phyloP scores from a whole-genome alignment of 2,329 filamentous ascomycete species.

The Fusarium sp. region DNA sequence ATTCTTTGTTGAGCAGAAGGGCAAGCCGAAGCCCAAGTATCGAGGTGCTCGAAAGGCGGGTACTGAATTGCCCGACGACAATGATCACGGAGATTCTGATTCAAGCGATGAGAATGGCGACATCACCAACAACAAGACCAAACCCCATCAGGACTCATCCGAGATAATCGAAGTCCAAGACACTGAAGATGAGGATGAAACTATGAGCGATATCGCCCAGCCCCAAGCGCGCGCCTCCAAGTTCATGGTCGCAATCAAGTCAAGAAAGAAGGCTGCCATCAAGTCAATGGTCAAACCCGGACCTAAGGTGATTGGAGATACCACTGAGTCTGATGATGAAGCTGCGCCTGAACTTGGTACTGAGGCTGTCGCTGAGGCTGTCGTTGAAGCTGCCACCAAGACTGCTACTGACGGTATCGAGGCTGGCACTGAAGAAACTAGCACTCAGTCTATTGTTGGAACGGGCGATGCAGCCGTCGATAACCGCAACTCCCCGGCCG shows the following conservation, averaged over 20 bases:
- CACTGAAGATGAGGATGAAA: constrained; percentile 3
- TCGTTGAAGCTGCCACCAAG: neutral
- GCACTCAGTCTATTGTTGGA: neutral
- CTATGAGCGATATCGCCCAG: neutral
- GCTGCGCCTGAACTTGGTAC: no score
- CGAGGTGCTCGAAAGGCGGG: neutral
- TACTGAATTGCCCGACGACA: neutral
- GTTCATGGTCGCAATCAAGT: neutral
- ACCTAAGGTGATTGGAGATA: no score
- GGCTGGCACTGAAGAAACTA: neutral
- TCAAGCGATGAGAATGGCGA: neutral
- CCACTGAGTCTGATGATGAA: no score
- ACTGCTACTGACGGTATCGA: neutral
- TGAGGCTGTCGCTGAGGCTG: neutral
- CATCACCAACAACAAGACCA: neutral
- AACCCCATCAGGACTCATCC: neutral
- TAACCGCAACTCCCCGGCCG: neutral
- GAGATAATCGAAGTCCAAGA: neutral
- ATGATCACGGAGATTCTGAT: neutral
- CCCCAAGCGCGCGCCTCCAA: neutral
- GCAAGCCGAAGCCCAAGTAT: neutral
- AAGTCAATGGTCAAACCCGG: no score
- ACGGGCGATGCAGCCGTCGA: neutral
- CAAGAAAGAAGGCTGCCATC: neutral
- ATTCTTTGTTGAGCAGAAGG: neutral